Evolutionary conservation across 2,329 filamentous ascomycete species (phyloP).

Genomic region (Fusarium xylarioides): DNA sequence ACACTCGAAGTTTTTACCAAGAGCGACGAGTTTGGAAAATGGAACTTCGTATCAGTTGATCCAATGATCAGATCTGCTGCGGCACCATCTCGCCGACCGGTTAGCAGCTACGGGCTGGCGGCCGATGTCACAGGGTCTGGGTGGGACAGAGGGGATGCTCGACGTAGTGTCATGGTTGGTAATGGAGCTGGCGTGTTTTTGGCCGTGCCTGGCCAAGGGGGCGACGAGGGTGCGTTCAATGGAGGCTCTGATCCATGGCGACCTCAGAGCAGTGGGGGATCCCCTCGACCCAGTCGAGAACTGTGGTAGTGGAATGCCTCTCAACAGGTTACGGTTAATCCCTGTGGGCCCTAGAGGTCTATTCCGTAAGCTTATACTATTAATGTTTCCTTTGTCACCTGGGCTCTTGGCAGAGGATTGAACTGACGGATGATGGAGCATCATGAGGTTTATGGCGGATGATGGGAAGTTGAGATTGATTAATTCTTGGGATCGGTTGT

Average conservation of each 20-base stretch:
- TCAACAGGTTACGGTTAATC: background rate
- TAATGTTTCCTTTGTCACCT: constrained; percentile 12
- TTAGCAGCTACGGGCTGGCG: constrained; percentile 67
- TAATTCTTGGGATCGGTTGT: constrained; percentile 25
- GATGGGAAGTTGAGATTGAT: constrained; percentile 12
- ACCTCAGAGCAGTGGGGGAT: constrained; percentile 54
- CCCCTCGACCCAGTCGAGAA: constrained; percentile 38
- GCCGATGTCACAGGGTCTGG: constrained; percentile 59
- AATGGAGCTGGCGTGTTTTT: constrained; percentile 63
- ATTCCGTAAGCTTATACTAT: background rate
- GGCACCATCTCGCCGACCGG: constrained; percentile 51
- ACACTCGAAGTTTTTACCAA: constrained; percentile 70
- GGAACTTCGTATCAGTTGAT: constrained; percentile 65
- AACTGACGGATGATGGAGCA: background rate
- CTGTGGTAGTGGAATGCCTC: constrained; percentile 31
- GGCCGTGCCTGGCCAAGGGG: constrained; percentile 54
- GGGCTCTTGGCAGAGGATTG: constrained; percentile 3
- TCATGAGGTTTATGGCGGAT: constrained; percentile 12
- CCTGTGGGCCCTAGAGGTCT: background rate
- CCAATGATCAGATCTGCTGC: constrained; percentile 43
- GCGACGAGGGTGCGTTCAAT: constrained; percentile 10
- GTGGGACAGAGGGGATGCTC: constrained; percentile 62
- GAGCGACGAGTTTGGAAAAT: constrained; percentile 65
- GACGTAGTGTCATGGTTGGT: constrained; percentile 64
- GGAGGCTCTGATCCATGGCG: constrained; percentile 40